Evolutionary conservation across 1,284 basidiomycete species (phyloP).

Genomic region (Mycosarcoma maydis): DNA sequence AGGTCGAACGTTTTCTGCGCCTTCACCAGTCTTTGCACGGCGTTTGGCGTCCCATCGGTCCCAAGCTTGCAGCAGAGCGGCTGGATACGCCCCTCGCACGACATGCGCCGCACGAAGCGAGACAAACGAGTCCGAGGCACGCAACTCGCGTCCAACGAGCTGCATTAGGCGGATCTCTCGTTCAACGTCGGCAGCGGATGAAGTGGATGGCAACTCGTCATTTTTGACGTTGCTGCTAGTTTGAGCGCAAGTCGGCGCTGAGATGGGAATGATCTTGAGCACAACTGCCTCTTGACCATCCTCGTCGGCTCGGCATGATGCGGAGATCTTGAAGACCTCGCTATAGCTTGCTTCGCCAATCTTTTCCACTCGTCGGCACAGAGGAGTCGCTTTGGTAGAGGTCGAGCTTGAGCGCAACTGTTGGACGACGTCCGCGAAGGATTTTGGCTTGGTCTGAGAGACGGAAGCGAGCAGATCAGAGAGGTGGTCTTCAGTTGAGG

Average conservation of each 20-base stretch:
- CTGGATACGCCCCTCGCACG: constrained; percentile 85
- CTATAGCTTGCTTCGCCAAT: constrained; percentile 96
- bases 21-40: constrained; percentile 69
- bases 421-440: constrained; percentile 12
- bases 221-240: constrained; percentile 27
- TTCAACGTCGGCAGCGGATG: constrained; percentile 75
- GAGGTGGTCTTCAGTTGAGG: constrained; percentile 1
- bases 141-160: constrained; percentile 69
- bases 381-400: background rate
- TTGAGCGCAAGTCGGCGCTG: constrained; percentile 45
- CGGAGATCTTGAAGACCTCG: constrained; percentile 80
- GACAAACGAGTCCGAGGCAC: constrained; percentile 30
- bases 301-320: background rate
- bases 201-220: constrained; percentile 66
- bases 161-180: constrained; percentile 88
- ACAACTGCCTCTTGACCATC: constrained; percentile 18
- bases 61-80: constrained; percentile 81
- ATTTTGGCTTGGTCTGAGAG: constrained; percentile 20
- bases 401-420: constrained; percentile 2
- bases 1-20: constrained; percentile 85
- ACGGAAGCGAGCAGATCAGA: constrained; percentile 20
- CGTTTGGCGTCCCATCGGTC: constrained; percentile 76
- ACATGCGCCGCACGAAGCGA: constrained; percentile 74
- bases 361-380: constrained; percentile 71
- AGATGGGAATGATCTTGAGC: constrained; percentile 79